Evolutionary conservation across 164 flowering plant species (phyloP), one percentile per base, ranked within the genome.

Genomic region (Euptelea pleiosperma): DNA sequence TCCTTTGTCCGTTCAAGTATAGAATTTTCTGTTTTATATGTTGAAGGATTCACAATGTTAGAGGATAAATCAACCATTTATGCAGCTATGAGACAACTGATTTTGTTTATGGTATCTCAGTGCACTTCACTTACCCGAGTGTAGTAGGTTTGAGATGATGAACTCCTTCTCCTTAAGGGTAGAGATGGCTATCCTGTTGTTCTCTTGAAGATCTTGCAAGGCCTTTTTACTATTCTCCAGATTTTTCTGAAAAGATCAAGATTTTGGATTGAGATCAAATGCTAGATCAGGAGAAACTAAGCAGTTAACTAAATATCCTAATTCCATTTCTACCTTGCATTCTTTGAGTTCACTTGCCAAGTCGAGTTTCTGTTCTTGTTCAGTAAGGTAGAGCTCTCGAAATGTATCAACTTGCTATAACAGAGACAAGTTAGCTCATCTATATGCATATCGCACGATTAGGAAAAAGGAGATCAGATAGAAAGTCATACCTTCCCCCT

Each of bases 1-100:
- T 75, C 86, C 79, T 83, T 90, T 55, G 97, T 82, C 61, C 73
- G 66, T 46, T 82, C 77, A 59, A 85, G 65, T 43, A 87, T 62
- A 50, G 74, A 69, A 48, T 70, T 89, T 61, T 87, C 97, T 89
- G 91, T 50, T 65, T 31, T 16, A 14, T 16, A 41, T 19, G 9
- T 45, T 10, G 14, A 18, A 37, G n/a, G n/a, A 46, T 18, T 44
- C 11, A 24, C 4, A 59, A 28, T 8, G 46, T 26, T 24, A 42
- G 12, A 30, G 24, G 52, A 37, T 42, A 16, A 62, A 35, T n/a
- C 26, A 33, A 42, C 19, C 19, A 9, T 31, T 19, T 18, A 28
- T 43, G 40, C 22, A 9, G n/a, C n/a, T n/a, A n/a, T n/a, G n/a
- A n/a, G 7, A 19, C 12, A 50, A 34, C 39, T 34, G 9, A 31